These are phyloP conservation scores for Larix kaempferi DNA, from an alignment of 75 land plant species.

Conservation along the genomic window DNA sequence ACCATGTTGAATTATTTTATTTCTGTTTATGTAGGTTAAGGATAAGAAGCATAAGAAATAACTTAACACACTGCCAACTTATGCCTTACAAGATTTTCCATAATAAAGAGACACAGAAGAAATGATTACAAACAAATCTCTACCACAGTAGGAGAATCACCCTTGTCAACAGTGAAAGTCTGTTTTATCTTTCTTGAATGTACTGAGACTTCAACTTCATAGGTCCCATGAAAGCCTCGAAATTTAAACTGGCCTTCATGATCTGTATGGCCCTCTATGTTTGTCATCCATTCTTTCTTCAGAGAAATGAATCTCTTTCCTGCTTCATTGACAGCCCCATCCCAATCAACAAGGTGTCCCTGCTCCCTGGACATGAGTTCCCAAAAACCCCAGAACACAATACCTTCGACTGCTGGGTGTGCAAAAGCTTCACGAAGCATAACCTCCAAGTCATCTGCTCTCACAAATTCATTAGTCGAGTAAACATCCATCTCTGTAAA, in stretches of 20 bases:
- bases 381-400: slow-evolving; percentile 97
- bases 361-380: slow-evolving; percentile 74
- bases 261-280: slow-evolving; percentile 45
- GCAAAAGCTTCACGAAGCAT: slow-evolving; percentile 89
- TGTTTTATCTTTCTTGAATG: slow-evolving; percentile 25
- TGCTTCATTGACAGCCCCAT: slow-evolving; percentile 82
- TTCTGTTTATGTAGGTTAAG: too few relatives aligned
- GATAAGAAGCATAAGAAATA: too few relatives aligned
- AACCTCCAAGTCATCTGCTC: slow-evolving; percentile 95
- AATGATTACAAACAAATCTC: slow-evolving; percentile 12
- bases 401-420: slow-evolving; percentile 86
- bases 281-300: slow-evolving; percentile 80
- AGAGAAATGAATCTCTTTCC: slow-evolving; percentile 65
- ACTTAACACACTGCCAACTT: too few relatives aligned
- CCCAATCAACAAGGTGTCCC: slow-evolving; percentile 73
- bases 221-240: slow-evolving; percentile 79
- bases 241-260: slow-evolving; percentile 63
- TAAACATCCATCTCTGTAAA: slow-evolving; percentile 92
- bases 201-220: slow-evolving; percentile 39
- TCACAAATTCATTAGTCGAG: slow-evolving; percentile 72
- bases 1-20: too few relatives aligned
- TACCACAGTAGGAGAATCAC: slow-evolving; percentile 40
- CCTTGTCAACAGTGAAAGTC: slow-evolving; percentile 55
- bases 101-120: slow-evolving; percentile 65
- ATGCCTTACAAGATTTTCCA: slow-evolving; percentile 64